phyloP scores from a whole-genome alignment of 2,329 filamentous ascomycete species.

The Drechslera avenae region DNA sequence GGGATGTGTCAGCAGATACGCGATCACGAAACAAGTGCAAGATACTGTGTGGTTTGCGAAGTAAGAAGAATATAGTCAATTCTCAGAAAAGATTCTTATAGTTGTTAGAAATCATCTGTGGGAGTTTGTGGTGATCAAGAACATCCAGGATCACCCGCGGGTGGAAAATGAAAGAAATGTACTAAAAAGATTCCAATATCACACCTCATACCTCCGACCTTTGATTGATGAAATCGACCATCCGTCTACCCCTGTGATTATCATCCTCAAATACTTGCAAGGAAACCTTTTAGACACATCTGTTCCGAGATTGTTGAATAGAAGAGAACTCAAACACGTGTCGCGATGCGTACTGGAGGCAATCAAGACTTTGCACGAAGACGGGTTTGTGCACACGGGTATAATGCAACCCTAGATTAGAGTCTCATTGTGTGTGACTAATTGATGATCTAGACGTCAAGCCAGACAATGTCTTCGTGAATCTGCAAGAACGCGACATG shows the following conservation, averaged over 20 bases:
- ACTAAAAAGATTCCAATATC: constrained; percentile 32
- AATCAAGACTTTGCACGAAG: constrained; percentile 30
- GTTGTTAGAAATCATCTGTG: constrained; percentile 10
- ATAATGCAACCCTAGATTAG: background rate
- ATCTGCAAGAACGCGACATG: constrained; percentile 33
- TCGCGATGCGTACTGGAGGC: constrained; percentile 29
- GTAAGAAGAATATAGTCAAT: constrained; percentile 9
- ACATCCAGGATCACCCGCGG: constrained; percentile 24
- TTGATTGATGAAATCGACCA: constrained; percentile 38
- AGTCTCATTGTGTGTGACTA: background rate
- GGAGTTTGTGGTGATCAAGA: constrained; percentile 31
- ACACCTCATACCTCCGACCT: constrained; percentile 28
- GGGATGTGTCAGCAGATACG: constrained; percentile 17
- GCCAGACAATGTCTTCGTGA: constrained; percentile 48
- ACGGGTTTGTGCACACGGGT: constrained; percentile 36
- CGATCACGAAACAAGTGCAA: constrained; percentile 24
- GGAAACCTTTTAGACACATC: constrained; percentile 23
- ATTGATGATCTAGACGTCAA: constrained; percentile 34
- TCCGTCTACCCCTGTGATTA: constrained; percentile 21
- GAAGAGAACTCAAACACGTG: constrained; percentile 27
- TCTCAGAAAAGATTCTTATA: background rate
- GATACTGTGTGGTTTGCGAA: constrained; percentile 25
- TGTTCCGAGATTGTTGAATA: constrained; percentile 17
- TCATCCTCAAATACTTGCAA: constrained; percentile 32
- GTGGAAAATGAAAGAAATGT: constrained; percentile 36